Base-by-base conservation (phyloP, 2,329 filamentous ascomycete species). In the Aspergillus spinulosporus region DNA sequence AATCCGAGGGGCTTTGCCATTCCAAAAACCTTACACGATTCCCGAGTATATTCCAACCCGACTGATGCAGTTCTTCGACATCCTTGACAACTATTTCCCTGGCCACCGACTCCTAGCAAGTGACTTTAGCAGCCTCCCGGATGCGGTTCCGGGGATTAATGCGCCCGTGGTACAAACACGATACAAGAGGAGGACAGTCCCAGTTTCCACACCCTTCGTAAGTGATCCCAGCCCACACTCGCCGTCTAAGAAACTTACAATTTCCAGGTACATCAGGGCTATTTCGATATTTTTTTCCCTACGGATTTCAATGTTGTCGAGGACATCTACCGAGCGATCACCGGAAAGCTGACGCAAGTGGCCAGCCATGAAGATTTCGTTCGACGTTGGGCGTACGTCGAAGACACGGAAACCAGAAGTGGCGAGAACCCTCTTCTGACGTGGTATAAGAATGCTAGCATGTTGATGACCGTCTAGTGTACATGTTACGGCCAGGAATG, bases 231-330 rank as follows among this genome's bases (percentile, higher is more conserved):
- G 8, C 26, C 7, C 11, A 5, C n/a, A n/a, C 12, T 7, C 3
- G 5, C 12, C 21, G 34, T 6, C 2, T 37, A 15, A 12, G 21
- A 12, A 21, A 21, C 55, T 15, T 32, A 47, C 4, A 26, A 28
- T 8, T 28, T 9, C 29, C 61, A 95, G 90, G 90, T 97, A 47
- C 92, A 97, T 72, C 95, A 99, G 78, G 95, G 94, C 45, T 97
- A 96, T 76, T 99, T 99, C 71, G 95, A 99, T 72, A 97, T 99
- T 66, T 87, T 99, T 70, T 99, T 99, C 77, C 94, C 94, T 0
- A 99, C 94, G 8, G 89, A 99, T 74, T 99, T 99, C 71, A 82
- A 84, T 60, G 88, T 96, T 63, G 88, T 94, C 75, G 92, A 97
- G 74, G 87, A 91, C 66, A 86, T 97, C 65, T 99, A 99, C 76